A percentile compares a stretch with the other conserved stretches of the same genome.
These are phyloP conservation scores for Nicotiana otophora DNA, from an alignment of 257 asterid species.

Conservation along the genomic window DNA sequence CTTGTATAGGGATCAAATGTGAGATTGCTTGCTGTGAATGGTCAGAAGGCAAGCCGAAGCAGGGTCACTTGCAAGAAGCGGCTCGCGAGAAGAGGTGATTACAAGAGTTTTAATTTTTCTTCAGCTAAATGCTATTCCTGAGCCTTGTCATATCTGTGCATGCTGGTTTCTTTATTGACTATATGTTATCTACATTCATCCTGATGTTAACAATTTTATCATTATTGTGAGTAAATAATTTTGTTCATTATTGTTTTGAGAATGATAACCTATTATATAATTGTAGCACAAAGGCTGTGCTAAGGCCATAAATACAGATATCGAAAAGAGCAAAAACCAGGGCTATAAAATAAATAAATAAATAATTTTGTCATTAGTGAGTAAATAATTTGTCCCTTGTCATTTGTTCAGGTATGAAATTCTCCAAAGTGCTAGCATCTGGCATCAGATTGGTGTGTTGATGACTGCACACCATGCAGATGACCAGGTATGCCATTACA, in stretches of 20 bases:
- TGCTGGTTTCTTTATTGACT: background rate
- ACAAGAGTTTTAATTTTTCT: background rate
- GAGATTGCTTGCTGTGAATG: constrained; percentile 75
- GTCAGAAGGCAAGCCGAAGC: constrained; percentile 72
- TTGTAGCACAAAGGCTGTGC: too few species aligned
- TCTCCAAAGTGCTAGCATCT: constrained; percentile 51
- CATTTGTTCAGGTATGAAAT: constrained; percentile 53
- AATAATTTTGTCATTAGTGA: background rate
- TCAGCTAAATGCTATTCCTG: background rate
- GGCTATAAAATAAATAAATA: too few species aligned
- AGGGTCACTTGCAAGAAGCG: constrained; percentile 85
- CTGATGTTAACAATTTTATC: background rate
- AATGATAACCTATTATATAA: too few species aligned
- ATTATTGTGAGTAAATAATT: background rate
- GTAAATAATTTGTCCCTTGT: background rate
- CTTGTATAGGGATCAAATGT: constrained; percentile 75
- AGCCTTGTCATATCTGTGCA: background rate
- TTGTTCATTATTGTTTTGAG: background rate
- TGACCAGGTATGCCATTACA: constrained; percentile 64
- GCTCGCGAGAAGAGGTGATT: constrained; percentile 80
- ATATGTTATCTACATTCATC: background rate
- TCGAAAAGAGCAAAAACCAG: too few species aligned
- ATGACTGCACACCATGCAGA: constrained; percentile 94
- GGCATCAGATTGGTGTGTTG: constrained; percentile 47
- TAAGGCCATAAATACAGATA: too few species aligned